Evolutionary conservation across 169 alveolate species (phyloP), one percentile per base, ranked within the genome.

Genomic region (Eimeria falciformis): DNA sequence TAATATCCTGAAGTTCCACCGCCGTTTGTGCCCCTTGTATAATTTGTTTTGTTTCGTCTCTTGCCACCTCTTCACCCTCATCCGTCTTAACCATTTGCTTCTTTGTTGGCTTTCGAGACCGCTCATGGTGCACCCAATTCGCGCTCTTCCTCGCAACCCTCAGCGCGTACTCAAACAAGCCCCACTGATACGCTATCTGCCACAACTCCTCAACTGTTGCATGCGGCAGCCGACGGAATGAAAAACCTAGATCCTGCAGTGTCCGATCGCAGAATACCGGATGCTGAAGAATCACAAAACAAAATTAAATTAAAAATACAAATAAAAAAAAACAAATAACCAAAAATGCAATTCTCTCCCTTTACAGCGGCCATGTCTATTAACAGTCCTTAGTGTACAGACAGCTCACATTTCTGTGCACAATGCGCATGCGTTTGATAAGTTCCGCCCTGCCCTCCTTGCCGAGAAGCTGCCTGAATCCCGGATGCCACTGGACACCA

Each of bases 121-220:
- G 62, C n/a, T 7, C 62, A 7, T 50, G 62, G n/a, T 7, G 62
- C 7, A 14, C 14, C 62, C 62, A 50, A 14, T 50, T 50, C n/a
- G 62, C 62, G 14, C 62, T 50, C 62, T 79, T 79, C 75, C 56
- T 47, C 55, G 89, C 43, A 27, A 79, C 23, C 25, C 47, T 46
- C 45, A 79, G 46, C 47, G 73, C 89, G 73, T 50, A 79, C 3
- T 40, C 75, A 27, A 79, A 79, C 23, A 79, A 62, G 3, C 89
- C 89, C 89, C 89, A 79, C 2, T 62, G 69, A 50, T 50, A 55
- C 7, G 89, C 89, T 5, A 79, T 46, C 29, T 79, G 43, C 89
- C 89, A 79, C 73, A 79, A 29, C 73, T 79, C 73, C 73, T 79
- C 89, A 12, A 79, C 89, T 14, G 89, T 79, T 55, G 89, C 89